Evolutionary conservation across 306 rosid species (phyloP).

Genomic region (Begonia masoniana): DNA sequence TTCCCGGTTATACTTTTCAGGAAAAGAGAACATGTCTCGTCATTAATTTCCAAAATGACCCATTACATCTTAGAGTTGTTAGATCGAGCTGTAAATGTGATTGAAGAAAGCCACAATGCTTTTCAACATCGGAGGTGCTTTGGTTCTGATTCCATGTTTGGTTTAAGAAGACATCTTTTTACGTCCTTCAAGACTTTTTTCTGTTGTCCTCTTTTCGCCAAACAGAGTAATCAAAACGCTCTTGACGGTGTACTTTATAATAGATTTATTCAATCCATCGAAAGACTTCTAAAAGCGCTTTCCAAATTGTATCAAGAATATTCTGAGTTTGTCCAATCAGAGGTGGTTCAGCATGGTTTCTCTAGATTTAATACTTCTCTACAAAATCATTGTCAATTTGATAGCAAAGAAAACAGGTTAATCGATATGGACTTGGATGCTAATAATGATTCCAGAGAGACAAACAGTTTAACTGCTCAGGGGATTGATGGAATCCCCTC

Average conservation of each 20-base stretch:
- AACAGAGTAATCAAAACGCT: constrained; percentile 29
- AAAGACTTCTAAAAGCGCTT: constrained; percentile 55
- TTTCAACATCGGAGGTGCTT: constrained; percentile 26
- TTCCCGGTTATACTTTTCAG: constrained; percentile 26
- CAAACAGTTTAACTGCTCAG: constrained; percentile 29
- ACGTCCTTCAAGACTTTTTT: constrained; percentile 50
- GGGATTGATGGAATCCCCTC: constrained; percentile 30
- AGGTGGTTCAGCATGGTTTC: constrained; percentile 23
- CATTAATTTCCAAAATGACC: constrained; percentile 42
- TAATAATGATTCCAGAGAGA: constrained; percentile 50
- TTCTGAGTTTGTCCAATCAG: constrained; percentile 35
- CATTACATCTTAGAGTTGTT: constrained; percentile 40
- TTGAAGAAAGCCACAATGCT: constrained; percentile 38
- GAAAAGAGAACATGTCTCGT: constrained; percentile 33
- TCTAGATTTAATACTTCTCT: constrained; percentile 21
- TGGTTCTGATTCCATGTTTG: constrained; percentile 33
- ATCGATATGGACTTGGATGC: constrained; percentile 78
- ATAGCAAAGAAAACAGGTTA: constrained; percentile 44
- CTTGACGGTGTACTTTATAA: constrained; percentile 27
- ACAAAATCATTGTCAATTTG: constrained; percentile 22
- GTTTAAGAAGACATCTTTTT: constrained; percentile 27
- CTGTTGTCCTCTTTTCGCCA: constrained; percentile 44
- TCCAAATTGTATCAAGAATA: constrained; percentile 45
- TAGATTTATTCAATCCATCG: constrained; percentile 36
- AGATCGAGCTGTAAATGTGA: constrained; percentile 31